These are phyloP conservation scores for Trifolium pratense DNA, from an alignment of 306 rosid species.

Conservation along the genomic window DNA sequence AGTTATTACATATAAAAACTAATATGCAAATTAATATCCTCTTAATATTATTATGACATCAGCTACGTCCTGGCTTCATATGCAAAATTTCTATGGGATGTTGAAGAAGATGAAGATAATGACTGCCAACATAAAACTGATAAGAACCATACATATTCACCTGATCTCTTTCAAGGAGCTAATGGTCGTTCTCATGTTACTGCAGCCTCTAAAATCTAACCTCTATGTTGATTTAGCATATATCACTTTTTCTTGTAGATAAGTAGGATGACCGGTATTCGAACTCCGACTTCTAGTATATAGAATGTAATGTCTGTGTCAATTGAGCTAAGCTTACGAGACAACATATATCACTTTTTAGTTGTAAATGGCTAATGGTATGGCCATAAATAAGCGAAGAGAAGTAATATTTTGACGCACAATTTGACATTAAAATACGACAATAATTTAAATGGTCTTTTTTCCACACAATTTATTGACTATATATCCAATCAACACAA, in stretches of 20 bases:
- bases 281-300: too few species aligned
- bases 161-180: conserved; percentile 45
- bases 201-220: conserved; percentile 49
- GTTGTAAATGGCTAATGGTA: conserved; percentile 32
- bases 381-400: conserved; percentile 13
- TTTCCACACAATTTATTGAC: too few species aligned
- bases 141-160: conserved; percentile 36
- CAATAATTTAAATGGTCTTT: too few species aligned
- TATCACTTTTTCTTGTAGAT: background rate
- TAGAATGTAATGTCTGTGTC: too few species aligned
- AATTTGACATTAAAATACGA: too few species aligned
- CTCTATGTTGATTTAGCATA: conserved; percentile 5
- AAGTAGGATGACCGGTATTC: too few species aligned
- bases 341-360: background rate
- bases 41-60: conserved; percentile 43
- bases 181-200: conserved; percentile 43
- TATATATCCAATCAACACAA: too few species aligned
- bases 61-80: conserved; percentile 84
- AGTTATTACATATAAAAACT: conserved; percentile 33
- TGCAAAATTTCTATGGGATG: conserved; percentile 86
- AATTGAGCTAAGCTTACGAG: too few species aligned
- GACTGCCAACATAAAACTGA: conserved; percentile 39
- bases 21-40: background rate
- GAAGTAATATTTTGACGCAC: too few species aligned
- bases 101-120: conserved; percentile 59